A percentile compares a stretch with the other conserved stretches of the same genome.
Evolutionary conservation across 306 rosid species (phyloP).

Genomic region (Lupinus albus): DNA sequence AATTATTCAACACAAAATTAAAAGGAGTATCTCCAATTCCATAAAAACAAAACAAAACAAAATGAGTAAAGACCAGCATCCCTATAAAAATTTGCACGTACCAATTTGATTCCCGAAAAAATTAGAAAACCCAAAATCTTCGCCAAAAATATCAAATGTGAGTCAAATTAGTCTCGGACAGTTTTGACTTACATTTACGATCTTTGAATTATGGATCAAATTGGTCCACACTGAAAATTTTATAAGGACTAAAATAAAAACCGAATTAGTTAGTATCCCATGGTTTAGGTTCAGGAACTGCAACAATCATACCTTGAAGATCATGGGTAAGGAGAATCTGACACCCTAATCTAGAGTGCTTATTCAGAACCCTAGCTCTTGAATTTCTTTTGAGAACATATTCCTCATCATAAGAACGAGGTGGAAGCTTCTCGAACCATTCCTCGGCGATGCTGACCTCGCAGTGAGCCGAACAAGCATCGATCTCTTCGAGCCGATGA

Average conservation of each 20-base stretch:
- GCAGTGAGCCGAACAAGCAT: slow-evolving; percentile 90
- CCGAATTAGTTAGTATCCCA: slow-evolving; percentile 74
- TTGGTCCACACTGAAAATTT: too few relatives aligned
- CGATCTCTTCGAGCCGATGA: slow-evolving; percentile 90
- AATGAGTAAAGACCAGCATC: too few relatives aligned
- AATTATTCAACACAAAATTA: slow-evolving; percentile 34
- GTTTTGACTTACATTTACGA: too few relatives aligned
- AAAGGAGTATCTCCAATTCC: background rate
- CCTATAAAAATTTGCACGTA: too few relatives aligned
- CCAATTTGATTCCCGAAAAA: too few relatives aligned
- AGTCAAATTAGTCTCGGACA: too few relatives aligned
- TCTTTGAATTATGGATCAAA: too few relatives aligned
- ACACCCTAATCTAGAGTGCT: slow-evolving; percentile 86
- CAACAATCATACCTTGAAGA: slow-evolving; percentile 96
- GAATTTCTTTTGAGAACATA: slow-evolving; percentile 65
- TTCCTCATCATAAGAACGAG: slow-evolving; percentile 83
- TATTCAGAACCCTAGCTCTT: slow-evolving; percentile 70
- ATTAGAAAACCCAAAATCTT: too few relatives aligned
- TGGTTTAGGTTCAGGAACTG: slow-evolving; percentile 82
- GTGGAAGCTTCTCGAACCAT: slow-evolving; percentile 87
- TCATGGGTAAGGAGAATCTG: slow-evolving; percentile 77
- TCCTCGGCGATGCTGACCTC: slow-evolving; percentile 83
- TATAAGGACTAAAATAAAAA: too few relatives aligned
- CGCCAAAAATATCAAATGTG: too few relatives aligned
- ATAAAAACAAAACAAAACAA: too few relatives aligned